Percentiles rank a stretch among this genome's conserved stretches.
These are phyloP conservation scores for Astragalus membranaceus DNA, from an alignment of 306 rosid genomes.

Conservation along the genomic window DNA sequence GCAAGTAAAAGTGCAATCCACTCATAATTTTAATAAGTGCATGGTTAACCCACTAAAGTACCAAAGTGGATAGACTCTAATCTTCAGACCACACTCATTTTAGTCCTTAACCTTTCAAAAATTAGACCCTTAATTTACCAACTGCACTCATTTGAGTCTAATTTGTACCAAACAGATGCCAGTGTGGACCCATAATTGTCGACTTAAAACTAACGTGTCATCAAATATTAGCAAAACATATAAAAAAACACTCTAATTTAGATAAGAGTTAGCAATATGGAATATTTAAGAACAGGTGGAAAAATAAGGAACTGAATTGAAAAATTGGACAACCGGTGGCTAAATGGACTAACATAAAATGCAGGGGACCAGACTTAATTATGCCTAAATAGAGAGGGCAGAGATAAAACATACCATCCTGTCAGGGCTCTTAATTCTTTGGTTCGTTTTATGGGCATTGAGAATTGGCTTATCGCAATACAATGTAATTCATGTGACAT, in stretches of 20 bases:
- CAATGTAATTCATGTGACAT: conserved; percentile 28
- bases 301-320: neutral
- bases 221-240: neutral
- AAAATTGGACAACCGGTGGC: neutral
- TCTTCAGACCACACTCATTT: neutral
- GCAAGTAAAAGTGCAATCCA: neutral
- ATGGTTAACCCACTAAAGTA: neutral
- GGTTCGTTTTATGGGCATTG: conserved; percentile 75
- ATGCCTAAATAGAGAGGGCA: neutral
- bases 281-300: neutral
- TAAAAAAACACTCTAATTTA: conserved; percentile 4
- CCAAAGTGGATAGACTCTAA: neutral
- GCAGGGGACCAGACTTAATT: neutral
- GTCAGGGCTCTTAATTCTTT: conserved; percentile 74
- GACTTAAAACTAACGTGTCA: neutral
- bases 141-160: neutral
- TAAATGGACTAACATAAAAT: neutral
- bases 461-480: conserved; percentile 42
- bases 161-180: neutral
- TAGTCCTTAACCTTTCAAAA: neutral
- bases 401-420: conserved; percentile 66
- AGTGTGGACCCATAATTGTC: neutral
- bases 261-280: neutral
- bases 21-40: neutral
- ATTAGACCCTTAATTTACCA: neutral